Evolutionary conservation across 1,284 basidiomycete species (phyloP), one percentile per base, ranked within the genome.

Genomic region (Caloboletus firmus): DNA sequence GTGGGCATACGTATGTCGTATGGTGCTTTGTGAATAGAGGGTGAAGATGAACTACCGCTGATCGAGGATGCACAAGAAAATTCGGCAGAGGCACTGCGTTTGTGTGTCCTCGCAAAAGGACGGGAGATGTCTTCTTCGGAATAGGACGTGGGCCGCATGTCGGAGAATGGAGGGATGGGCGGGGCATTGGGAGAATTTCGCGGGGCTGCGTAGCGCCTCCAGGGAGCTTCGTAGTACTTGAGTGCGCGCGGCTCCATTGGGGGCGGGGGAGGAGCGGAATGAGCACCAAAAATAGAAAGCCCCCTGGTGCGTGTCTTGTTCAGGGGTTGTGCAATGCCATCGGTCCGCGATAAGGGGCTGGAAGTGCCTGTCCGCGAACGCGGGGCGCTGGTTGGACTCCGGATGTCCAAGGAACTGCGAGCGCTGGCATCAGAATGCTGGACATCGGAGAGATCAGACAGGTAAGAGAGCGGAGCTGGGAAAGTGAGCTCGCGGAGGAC

Each of bases 401-500:
- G 49, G 12, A 11, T 22, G 10, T 54, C 50, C 2, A 50, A 49
- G 7, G 30, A 51, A 22, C 22, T 54, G 28, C 55, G 52, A 3
- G 44, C 42, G 35, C 41, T 49, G 28, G 50, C 17, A 42, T 58
- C 57, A 11, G 59, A 55, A 17, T 54, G 11, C 5, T 48, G 52
- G 18, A 37, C 43, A 17, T 64, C 55, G n/a, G 49, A 45, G 15
- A 56, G 30, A 28, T 72, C 62, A 8, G 68, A 57, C 2, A 49
- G 32, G 37, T 52, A 69, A 26, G 70, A 71, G 3, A 68, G 67
- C 0, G 67, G 67, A 6, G 85, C 79, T 22, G 87, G 87, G 65
- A 89, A 89, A 22, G 77, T 80, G 53, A 90, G 77, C 58, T 87
- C 82, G 40, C 83, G 80, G 22, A 83, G 69, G 40, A 62, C 68